Evolutionary conservation across 108 stramenopile genomes (phyloP).

Genomic region (Conticribra guillardii): DNA sequence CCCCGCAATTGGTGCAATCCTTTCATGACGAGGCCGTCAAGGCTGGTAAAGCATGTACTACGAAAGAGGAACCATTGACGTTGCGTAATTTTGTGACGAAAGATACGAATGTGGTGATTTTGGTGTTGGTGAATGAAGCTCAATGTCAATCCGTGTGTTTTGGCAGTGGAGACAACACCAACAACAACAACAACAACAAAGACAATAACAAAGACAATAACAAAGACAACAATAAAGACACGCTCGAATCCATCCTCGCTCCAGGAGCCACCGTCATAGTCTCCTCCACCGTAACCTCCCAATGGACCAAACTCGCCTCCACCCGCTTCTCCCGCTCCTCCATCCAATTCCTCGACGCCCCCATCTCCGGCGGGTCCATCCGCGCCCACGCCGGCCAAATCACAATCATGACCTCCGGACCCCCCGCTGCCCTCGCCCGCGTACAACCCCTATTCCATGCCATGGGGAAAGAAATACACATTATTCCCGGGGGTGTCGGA

Average conservation of each 20-base stretch:
- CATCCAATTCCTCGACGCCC: slow-evolving; percentile 69
- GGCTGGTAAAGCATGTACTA: slow-evolving; percentile 42
- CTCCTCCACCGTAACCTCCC: slow-evolving; percentile 70
- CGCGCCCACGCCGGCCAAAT: slow-evolving; percentile 69
- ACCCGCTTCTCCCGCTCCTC: slow-evolving; percentile 32
- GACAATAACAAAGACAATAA: too few species aligned
- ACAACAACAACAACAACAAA: too few species aligned
- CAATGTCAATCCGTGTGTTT: slow-evolving; percentile 75
- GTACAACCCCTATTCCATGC: slow-evolving; percentile 57
- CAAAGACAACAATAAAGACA: too few species aligned
- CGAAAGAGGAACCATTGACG: slow-evolving; percentile 3
- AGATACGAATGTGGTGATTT: slow-evolving; percentile 55
- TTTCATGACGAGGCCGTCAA: slow-evolving; percentile 56
- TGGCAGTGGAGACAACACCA: slow-evolving; percentile 19
- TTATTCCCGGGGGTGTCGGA: slow-evolving; percentile 72
- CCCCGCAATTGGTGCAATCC: slow-evolving; percentile 29
- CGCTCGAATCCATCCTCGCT: slow-evolving; percentile 41
- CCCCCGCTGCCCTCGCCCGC: slow-evolving; percentile 18
- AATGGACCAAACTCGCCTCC: slow-evolving; percentile 55
- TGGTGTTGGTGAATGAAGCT: slow-evolving; percentile 73
- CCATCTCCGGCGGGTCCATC: slow-evolving; percentile 75
- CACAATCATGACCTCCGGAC: slow-evolving; percentile 72
- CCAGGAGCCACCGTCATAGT: slow-evolving; percentile 62
- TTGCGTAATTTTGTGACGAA: slow-evolving; percentile 29
- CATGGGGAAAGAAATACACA: slow-evolving; percentile 64